Evolutionary conservation across 495 filamentous ascomycete species (phyloP).

Genomic region (Aspergillus saccharolyticus): DNA sequence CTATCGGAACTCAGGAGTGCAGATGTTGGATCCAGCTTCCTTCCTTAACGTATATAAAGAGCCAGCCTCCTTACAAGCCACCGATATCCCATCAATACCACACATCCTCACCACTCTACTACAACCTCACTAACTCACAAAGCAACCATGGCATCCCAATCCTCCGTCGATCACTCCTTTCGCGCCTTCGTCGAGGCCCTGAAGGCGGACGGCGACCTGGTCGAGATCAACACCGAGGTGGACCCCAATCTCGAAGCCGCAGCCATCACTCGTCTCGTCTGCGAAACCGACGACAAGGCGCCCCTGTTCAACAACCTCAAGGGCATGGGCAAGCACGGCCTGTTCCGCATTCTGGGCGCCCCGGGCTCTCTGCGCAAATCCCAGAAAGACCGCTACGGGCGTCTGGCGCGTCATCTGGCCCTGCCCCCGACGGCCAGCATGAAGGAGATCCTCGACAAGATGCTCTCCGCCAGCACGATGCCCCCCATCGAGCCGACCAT

Average conservation of each 20-base stretch:
- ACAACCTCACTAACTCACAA: not conserved
- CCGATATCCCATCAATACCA: not conserved
- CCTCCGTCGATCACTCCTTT: constrained; percentile 13
- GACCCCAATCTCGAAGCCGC: constrained; percentile 33
- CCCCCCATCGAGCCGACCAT: constrained; percentile 23
- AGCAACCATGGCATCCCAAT: not conserved
- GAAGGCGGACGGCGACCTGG: constrained; percentile 30
- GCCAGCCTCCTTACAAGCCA: not conserved
- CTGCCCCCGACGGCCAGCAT: constrained; percentile 25
- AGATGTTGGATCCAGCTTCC: not conserved
- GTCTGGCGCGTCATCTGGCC: constrained; percentile 28
- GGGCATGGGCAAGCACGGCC: constrained; percentile 24
- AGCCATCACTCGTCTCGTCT: constrained; percentile 33
- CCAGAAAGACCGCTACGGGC: constrained; percentile 20
- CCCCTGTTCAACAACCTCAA: constrained; percentile 37
- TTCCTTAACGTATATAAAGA: not conserved
- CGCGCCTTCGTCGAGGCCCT: constrained; percentile 31
- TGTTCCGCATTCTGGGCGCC: constrained; percentile 37
- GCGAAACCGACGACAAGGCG: constrained; percentile 33
- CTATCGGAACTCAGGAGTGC: not conserved
- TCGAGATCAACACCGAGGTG: constrained; percentile 26
- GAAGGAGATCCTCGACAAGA: constrained; percentile 27
- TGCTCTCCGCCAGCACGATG: constrained; percentile 17
- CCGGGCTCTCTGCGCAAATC: constrained; percentile 24
- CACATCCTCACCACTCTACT: not conserved